These are phyloP conservation scores for Petrea volubilis DNA, from an alignment of 257 asterid species.

Conservation along the genomic window DNA sequence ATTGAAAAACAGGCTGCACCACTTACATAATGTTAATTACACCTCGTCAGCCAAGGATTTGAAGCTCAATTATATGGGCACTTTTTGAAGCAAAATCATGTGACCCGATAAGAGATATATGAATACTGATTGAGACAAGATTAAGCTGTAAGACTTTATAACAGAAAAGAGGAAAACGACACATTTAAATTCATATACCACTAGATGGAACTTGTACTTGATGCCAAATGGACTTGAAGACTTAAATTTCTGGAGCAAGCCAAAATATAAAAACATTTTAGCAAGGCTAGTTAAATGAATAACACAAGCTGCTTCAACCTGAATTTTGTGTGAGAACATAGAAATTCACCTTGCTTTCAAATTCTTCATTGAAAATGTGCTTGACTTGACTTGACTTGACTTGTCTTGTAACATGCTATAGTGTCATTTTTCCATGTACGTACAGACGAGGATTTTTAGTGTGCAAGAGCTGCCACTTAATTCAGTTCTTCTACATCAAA, in stretches of 20 bases:
- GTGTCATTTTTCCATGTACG: no score
- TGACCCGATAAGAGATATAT: neutral
- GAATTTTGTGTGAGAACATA: neutral
- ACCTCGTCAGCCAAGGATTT: slow-evolving; percentile 97
- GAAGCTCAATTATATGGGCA: slow-evolving; percentile 32
- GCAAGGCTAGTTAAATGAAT: neutral
- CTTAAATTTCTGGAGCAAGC: slow-evolving; percentile 68
- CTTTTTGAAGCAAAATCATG: neutral
- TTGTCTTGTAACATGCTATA: no score
- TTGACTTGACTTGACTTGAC: no score
- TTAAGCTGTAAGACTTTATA: neutral
- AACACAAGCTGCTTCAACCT: neutral
- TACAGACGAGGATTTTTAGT: no score
- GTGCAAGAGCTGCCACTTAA: slow-evolving; percentile 70
- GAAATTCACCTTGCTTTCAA: slow-evolving; percentile 60
- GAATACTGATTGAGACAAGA: neutral
- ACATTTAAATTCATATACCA: slow-evolving; percentile 43
- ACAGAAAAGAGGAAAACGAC: neutral
- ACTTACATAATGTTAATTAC: neutral
- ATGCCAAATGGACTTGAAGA: slow-evolving; percentile 91
- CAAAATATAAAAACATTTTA: slow-evolving; percentile 12
- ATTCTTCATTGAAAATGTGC: slow-evolving; percentile 89
- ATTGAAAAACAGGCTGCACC: no score
- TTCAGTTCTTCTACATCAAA: slow-evolving; percentile 61
- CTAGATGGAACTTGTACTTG: slow-evolving; percentile 89